phyloP scores from a whole-genome alignment of 805 yeast genomes.

The Schwanniomyces polymorphus region DNA sequence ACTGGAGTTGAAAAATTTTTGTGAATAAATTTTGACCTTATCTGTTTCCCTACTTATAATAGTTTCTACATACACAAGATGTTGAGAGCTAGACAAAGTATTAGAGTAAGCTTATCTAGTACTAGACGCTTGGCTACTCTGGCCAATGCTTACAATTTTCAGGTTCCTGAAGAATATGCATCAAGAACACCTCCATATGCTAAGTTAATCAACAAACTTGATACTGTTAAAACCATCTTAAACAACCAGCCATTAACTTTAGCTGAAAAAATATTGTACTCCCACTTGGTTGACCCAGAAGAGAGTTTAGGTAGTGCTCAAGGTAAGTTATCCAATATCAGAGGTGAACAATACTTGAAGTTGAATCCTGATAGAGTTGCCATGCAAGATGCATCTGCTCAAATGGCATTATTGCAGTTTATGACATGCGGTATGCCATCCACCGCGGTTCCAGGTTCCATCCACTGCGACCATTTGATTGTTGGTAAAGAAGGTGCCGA shows the following conservation, averaged over 20 bases:
- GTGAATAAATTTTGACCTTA: neutral
- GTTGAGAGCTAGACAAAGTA: conserved; percentile 12
- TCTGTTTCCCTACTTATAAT: neutral
- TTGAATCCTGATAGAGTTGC: conserved; percentile 97
- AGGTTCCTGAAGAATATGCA: conserved; percentile 59
- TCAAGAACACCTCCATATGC: conserved; percentile 88
- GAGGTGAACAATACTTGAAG: conserved; percentile 91
- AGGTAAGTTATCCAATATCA: conserved; percentile 51
- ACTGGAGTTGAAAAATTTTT: neutral
- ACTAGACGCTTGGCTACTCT: conserved; percentile 31
- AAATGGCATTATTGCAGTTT: conserved; percentile 97
- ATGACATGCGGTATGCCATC: conserved; percentile 92
- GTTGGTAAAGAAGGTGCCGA: conserved; percentile 95
- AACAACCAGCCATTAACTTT: conserved; percentile 77
- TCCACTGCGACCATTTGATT: conserved; percentile 97
- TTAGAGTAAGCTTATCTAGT: conserved; percentile 2
- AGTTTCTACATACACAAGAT: conserved; percentile 2
- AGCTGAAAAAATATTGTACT: conserved; percentile 92
- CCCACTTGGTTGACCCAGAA: conserved; percentile 88
- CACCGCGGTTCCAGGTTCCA: conserved; percentile 91
- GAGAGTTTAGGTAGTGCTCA: conserved; percentile 60
- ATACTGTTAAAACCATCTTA: conserved; percentile 62
- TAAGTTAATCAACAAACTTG: conserved; percentile 64
- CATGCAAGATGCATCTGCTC: conserved; percentile 99
- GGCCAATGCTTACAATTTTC: conserved; percentile 21